These are phyloP conservation scores for Blastocladiella britannica DNA, from an alignment of 192 early-diverging fungal species.

Conservation along the genomic window DNA sequence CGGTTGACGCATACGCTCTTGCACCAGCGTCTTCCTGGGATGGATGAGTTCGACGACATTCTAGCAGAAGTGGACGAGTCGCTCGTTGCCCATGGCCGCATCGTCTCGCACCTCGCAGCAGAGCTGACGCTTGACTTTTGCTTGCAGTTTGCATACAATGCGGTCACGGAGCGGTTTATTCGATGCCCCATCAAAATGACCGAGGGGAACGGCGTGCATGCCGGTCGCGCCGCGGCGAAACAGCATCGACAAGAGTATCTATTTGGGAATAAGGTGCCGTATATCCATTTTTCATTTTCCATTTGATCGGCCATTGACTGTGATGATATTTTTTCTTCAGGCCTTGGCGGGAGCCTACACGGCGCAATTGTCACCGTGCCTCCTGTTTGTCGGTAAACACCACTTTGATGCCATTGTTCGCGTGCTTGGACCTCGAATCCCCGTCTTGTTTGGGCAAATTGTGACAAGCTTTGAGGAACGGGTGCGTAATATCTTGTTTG, in stretches of 20 bases:
- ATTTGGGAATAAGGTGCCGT: neutral
- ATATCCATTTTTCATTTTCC: no score
- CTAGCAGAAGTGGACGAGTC: constrained; percentile 21
- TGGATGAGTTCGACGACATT: constrained; percentile 24
- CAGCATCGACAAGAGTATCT: neutral
- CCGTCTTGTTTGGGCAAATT: neutral
- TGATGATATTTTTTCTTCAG: no score
- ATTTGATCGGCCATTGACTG: no score
- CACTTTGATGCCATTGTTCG: neutral
- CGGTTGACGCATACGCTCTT: constrained; percentile 18
- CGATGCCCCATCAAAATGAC: neutral
- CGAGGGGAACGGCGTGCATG: neutral
- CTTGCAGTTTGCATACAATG: neutral
- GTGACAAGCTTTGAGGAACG: neutral
- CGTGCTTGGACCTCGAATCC: neutral
- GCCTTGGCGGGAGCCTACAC: no score
- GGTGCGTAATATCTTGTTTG: neutral
- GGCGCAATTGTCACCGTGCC: neutral
- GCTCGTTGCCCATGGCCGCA: neutral
- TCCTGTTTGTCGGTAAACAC: neutral
- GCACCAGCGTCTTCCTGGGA: constrained; percentile 9
- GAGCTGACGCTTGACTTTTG: neutral
- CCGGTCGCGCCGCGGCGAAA: neutral
- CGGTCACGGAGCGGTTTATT: neutral
- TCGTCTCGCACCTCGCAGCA: neutral